A percentile compares a stretch with the other conserved stretches of the same genome.
phyloP scores from a whole-genome alignment of 306 rosid genomes.

The Gastrolobium bilobum region DNA sequence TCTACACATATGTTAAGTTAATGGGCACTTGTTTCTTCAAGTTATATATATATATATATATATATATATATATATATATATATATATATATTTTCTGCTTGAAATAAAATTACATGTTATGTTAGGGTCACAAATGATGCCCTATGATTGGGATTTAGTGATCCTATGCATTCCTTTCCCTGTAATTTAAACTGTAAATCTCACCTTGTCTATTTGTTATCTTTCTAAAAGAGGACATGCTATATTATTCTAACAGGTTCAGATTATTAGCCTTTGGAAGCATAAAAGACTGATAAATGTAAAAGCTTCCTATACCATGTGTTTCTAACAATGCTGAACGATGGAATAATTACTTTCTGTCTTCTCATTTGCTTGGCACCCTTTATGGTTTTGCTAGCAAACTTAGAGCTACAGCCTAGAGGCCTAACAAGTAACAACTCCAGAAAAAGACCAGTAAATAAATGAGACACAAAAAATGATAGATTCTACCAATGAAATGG shows the following conservation, averaged over 20 bases:
- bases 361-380: constrained; percentile 1
- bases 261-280: not conserved
- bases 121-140: not conserved
- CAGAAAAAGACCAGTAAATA: not conserved
- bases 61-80: too few species aligned
- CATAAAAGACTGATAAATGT: not conserved
- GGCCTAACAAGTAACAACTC: not conserved
- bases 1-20: too few species aligned
- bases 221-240: too few species aligned
- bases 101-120: not conserved
- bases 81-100: too few species aligned
- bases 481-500: not conserved
- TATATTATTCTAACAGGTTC: too few species aligned
- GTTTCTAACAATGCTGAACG: not conserved
- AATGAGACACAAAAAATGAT: not conserved
- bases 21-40: too few species aligned
- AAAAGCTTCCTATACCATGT: not conserved
- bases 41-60: too few species aligned
- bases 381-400: not conserved
- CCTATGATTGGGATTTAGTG: not conserved
- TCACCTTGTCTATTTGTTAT: too few species aligned
- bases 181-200: too few species aligned
- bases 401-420: not conserved
- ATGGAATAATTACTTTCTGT: not conserved
- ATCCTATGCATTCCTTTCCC: not conserved